Evolutionary conservation across 23 red algal species (phyloP).

Genomic region (Gracilaria domingensis): DNA sequence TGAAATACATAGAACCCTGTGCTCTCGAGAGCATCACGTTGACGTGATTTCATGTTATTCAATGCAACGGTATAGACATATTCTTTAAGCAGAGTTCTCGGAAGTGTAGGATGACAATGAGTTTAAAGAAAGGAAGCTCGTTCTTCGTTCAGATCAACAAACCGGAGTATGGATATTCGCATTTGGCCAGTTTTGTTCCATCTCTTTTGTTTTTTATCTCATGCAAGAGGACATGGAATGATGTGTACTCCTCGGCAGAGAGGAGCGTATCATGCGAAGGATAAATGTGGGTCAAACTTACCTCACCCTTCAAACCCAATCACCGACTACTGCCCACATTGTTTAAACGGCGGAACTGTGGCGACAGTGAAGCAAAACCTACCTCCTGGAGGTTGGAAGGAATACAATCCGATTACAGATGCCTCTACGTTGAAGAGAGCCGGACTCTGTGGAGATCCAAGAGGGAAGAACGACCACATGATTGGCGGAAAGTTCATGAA

Average conservation of each 20-base stretch:
- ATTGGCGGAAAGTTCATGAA: conserved; percentile 67
- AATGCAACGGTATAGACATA: neutral
- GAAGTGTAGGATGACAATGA: neutral
- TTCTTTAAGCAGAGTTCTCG: neutral
- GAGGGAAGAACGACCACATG: conserved; percentile 46
- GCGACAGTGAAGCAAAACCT: conserved; percentile 22
- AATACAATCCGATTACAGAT: conserved; percentile 50
- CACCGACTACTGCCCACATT: conserved; percentile 73
- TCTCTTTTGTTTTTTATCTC: neutral
- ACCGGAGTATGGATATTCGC: neutral
- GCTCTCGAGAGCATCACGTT: neutral
- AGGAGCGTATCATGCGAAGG: conserved; percentile 30
- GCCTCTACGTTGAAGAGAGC: conserved; percentile 25
- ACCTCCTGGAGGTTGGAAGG: conserved; percentile 27
- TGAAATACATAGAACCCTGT: neutral
- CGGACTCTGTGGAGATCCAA: conserved; percentile 56
- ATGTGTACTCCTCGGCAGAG: conserved; percentile 64
- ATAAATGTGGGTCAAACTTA: conserved; percentile 42
- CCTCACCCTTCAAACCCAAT: conserved; percentile 37
- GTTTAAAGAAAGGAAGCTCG: neutral
- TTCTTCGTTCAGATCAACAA: neutral
- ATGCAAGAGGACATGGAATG: conserved; percentile 48
- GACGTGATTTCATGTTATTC: neutral
- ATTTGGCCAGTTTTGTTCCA: neutral
- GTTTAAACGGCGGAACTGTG: conserved; percentile 62